A percentile compares a stretch with the other conserved stretches of the same genome.
Evolutionary conservation across 768 basidiomycete species (phyloP).

Genomic region (Postia placenta): DNA sequence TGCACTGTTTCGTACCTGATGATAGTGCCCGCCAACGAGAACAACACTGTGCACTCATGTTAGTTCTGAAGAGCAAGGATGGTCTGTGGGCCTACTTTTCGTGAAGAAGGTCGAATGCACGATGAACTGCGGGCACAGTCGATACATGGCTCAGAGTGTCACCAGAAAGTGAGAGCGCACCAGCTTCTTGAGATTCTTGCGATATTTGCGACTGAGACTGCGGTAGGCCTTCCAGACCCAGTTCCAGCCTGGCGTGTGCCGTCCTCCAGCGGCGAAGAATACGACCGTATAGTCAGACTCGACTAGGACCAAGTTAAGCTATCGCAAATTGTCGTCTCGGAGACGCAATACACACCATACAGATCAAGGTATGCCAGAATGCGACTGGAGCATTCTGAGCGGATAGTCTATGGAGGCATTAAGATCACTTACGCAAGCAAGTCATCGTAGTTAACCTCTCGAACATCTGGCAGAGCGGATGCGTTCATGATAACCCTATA

Average conservation of each 20-base stretch:
- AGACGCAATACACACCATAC: conserved; percentile 51
- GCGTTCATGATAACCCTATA: conserved; percentile 78
- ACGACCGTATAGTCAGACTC: conserved; percentile 87
- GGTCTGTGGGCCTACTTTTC: conserved; percentile 50
- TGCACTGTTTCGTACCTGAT: conserved; percentile 51
- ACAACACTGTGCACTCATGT: conserved; percentile 55
- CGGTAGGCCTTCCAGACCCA: conserved; percentile 93
- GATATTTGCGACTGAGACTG: conserved; percentile 73
- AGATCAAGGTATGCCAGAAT: conserved; percentile 77
- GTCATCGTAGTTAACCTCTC: conserved; percentile 68
- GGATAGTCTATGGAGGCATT: conserved; percentile 10
- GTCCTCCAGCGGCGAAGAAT: conserved; percentile 78
- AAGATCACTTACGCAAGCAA: conserved; percentile 54
- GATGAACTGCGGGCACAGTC: conserved; percentile 49
- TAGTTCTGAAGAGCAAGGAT: not conserved
- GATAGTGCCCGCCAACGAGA: conserved; percentile 81
- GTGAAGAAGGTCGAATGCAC: conserved; percentile 87
- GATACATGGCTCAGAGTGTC: not conserved
- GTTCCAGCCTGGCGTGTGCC: conserved; percentile 73
- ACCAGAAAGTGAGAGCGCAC: conserved; percentile 33
- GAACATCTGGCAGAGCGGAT: conserved; percentile 77
- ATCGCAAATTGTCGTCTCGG: not conserved
- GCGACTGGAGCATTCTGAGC: conserved; percentile 37
- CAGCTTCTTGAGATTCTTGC: conserved; percentile 82
- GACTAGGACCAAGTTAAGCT: conserved; percentile 38